Base-by-base conservation (phyloP, 805 yeast genomes). In the Jamesozyma gamospora region DNA sequence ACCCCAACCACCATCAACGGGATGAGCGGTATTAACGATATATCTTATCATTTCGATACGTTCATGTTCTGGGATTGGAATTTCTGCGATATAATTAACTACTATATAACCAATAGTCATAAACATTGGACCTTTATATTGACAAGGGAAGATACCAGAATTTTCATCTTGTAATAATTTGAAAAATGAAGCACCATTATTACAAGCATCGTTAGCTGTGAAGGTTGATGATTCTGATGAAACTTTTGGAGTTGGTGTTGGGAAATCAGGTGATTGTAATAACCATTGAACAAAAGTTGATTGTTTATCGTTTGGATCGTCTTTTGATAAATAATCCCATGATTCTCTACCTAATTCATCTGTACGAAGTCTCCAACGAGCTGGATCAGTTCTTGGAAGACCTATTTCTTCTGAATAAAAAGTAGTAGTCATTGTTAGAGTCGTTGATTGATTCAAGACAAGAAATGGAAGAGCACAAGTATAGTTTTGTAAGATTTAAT, bases 1-100 rank as follows among this genome's bases (percentile, higher is more conserved):
- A 0, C 99, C 99, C 99, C 99, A 92, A 2, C 98, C 99, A n/a
- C 99, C 99, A 60, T 92, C 98, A 1, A 88, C 95, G 0, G 96
- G 96, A 57, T 92, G 96, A 0, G 96, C 80, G 0, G 85, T 74
- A 57, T 92, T 92, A n/a, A 86, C 84, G 14, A 92, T 63, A 55
- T 88, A 92, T 43, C 98, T 70, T 21, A 82, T 75, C 54, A 92
- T 62, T 60, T 92, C 99, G 12, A 64, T 62, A 46, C 67, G 67
- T 51, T 71, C 74, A 29, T 74, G 79, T 25, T 76, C 78, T 0
- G 88, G 79, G 28, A 92, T 82, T 10, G 73, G 74, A 0, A 76
- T 70, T 28, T 75, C 72, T 11, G 88, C 72, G 56, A 78, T 77
- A 60, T 87, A 84, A 46, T 74, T 71, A 1, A 84, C 77, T 0